Conservation (phyloP, 352 stramenopile genomes). For the Phytophthora hibernalis region DNA sequence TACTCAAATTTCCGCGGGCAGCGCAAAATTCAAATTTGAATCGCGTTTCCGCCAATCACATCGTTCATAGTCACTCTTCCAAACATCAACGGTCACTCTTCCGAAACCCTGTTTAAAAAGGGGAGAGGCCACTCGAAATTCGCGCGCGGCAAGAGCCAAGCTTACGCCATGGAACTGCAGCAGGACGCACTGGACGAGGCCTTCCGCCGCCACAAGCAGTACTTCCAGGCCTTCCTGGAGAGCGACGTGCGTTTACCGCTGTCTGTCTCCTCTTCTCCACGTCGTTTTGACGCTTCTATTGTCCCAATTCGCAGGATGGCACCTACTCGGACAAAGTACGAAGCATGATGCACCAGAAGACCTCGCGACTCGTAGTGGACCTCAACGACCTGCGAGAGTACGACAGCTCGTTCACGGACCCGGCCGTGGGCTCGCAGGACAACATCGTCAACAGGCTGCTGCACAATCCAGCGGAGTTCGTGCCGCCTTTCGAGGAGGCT, state of each 20-base stretch:
- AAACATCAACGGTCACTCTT: background rate
- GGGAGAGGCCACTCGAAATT: conserved; percentile 35
- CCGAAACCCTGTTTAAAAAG: conserved; percentile 13
- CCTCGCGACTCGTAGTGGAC: conserved; percentile 82
- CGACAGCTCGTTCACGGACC: conserved; percentile 83
- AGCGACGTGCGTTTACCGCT: conserved; percentile 61
- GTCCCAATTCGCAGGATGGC: conserved; percentile 50
- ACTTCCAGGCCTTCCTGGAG: conserved; percentile 85
- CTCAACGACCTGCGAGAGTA: conserved; percentile 93
- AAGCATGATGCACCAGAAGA: conserved; percentile 84
- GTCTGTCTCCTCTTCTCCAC: background rate
- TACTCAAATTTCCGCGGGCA: too few relatives aligned
- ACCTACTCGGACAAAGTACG: conserved; percentile 86
- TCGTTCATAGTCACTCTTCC: conserved; percentile 9
- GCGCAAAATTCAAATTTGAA: conserved; percentile 24
- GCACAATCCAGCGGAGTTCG: conserved; percentile 83
- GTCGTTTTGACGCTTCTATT: background rate
- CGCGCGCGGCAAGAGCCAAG: conserved; percentile 27
- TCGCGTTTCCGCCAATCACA: conserved; percentile 12
- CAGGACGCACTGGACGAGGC: conserved; percentile 87
- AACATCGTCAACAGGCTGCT: conserved; percentile 82
- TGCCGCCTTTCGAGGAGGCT: conserved; percentile 85
- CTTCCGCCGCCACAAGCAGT: conserved; percentile 89
- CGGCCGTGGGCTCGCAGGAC: conserved; percentile 59
- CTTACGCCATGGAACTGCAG: conserved; percentile 73